Percentiles rank a stretch among this genome's conserved stretches.
phyloP scores from a whole-genome alignment of 768 basidiomycete genomes.

The Stropharia rugosoannulata region DNA sequence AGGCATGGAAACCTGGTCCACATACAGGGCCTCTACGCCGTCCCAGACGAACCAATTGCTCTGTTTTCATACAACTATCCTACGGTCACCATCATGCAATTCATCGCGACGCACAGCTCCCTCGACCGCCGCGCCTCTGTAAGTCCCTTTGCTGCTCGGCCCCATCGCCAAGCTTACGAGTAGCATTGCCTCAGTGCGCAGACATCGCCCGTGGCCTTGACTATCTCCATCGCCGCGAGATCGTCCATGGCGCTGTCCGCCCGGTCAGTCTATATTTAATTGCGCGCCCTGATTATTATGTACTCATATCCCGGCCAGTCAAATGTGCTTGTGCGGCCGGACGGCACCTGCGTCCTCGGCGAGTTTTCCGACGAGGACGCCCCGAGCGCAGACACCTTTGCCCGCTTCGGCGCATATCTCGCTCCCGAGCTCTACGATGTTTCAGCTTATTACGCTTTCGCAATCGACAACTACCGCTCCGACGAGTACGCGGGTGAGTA shows the following conservation, averaged over 20 bases:
- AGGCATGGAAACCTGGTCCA: neutral
- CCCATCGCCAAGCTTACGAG: neutral
- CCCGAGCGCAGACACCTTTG: constrained; percentile 13
- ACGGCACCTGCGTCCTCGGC: constrained; percentile 20
- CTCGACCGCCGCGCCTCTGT: constrained; percentile 3
- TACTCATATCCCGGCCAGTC: constrained; percentile 7
- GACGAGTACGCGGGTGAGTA: constrained; percentile 23
- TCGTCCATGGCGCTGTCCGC: constrained; percentile 20
- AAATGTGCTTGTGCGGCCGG: constrained; percentile 20
- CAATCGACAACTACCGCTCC: constrained; percentile 19
- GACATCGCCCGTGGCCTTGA: constrained; percentile 20
- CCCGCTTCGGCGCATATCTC: constrained; percentile 14
- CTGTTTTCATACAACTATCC: neutral
- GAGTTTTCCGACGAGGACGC: constrained; percentile 17
- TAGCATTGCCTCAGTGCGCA: constrained; percentile 10
- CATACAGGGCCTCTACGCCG: constrained; percentile 3
- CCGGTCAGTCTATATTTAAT: constrained; percentile 7
- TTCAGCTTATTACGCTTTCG: constrained; percentile 9
- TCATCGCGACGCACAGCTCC: neutral
- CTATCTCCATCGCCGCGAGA: constrained; percentile 16
- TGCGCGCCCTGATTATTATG: neutral
- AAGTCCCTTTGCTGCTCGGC: neutral
- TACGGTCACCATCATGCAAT: neutral
- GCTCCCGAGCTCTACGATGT: constrained; percentile 21
- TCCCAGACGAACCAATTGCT: constrained; percentile 2